Conservation (phyloP, 2,329 filamentous ascomycete genomes). For the Hypocrella siamensis region DNA sequence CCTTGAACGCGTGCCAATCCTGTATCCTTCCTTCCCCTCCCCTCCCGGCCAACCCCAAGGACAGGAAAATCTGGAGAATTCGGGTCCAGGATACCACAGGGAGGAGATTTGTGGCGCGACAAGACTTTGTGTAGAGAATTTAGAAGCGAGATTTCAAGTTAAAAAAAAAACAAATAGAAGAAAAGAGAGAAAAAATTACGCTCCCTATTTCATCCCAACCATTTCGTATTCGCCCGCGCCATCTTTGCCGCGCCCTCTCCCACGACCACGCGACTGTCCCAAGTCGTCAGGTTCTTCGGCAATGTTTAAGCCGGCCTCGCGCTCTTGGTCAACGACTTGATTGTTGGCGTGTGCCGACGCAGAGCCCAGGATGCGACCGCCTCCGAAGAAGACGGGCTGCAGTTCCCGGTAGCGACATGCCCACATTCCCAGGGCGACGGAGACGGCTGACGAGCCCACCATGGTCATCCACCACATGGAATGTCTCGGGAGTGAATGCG, state of each 20-base stretch:
- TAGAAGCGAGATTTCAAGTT: too few relatives aligned
- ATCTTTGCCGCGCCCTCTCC: conserved; percentile 36
- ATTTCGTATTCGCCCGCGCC: conserved; percentile 50
- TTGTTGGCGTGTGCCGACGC: conserved; percentile 8
- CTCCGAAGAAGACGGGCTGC: conserved; percentile 74
- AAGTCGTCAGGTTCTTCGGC: conserved; percentile 17
- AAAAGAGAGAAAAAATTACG: conserved; percentile 1
- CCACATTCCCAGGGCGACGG: conserved; percentile 61
- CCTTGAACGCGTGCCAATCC: too few relatives aligned
- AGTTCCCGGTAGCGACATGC: conserved; percentile 83
- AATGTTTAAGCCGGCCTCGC: conserved; percentile 11
- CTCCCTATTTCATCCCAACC: conserved; percentile 30
- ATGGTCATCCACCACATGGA: conserved; percentile 72
- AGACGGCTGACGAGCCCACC: conserved; percentile 26
- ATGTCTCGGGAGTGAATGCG: conserved; percentile 58
- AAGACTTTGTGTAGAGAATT: too few relatives aligned
- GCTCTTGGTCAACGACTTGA: conserved; percentile 9
- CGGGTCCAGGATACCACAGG: too few relatives aligned
- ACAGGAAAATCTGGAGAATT: not conserved
- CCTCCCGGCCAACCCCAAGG: not conserved
- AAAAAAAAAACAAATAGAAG: not conserved
- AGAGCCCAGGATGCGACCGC: conserved; percentile 24
- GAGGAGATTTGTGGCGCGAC: too few relatives aligned
- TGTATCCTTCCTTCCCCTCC: too few relatives aligned
- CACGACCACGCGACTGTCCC: conserved; percentile 32